These are phyloP conservation scores for Capronia coronata DNA, from an alignment of 2,329 filamentous ascomycete genomes.

Conservation along the genomic window DNA sequence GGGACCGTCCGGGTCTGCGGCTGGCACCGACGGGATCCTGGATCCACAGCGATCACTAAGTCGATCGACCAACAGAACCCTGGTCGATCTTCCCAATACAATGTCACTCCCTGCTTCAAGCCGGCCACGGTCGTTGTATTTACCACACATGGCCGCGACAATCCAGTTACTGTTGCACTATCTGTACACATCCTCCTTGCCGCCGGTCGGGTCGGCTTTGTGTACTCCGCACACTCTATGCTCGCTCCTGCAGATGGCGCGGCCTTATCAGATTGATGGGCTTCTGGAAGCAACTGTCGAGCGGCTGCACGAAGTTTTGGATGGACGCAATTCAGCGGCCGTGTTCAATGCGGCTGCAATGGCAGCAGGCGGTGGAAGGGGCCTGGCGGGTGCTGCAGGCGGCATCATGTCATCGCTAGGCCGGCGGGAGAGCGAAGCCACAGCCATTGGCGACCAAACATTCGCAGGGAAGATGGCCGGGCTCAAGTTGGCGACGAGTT, in stretches of 20 bases:
- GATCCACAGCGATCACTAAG: slow-evolving; percentile 26
- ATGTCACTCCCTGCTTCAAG: slow-evolving; percentile 51
- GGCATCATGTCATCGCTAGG: slow-evolving; percentile 41
- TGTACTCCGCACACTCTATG: slow-evolving; percentile 95
- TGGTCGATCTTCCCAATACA: slow-evolving; percentile 49
- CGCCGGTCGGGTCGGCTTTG: slow-evolving; percentile 65
- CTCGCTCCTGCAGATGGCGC: slow-evolving; percentile 84
- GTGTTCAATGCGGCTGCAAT: slow-evolving; percentile 98
- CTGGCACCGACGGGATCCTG: slow-evolving; percentile 12
- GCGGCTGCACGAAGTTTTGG: slow-evolving; percentile 77
- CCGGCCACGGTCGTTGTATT: slow-evolving; percentile 78
- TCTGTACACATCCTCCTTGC: slow-evolving; percentile 85
- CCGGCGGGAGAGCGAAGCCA: slow-evolving; percentile 28
- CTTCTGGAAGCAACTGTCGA: slow-evolving; percentile 89
- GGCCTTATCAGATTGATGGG: slow-evolving; percentile 88
- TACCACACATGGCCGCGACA: slow-evolving; percentile 86
- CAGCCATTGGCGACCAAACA: slow-evolving; percentile 15
- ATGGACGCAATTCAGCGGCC: slow-evolving; percentile 88
- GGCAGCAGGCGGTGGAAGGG: slow-evolving; percentile 87
- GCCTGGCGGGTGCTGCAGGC: slow-evolving; percentile 62
- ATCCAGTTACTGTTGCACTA: slow-evolving; percentile 86
- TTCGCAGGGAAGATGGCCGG: slow-evolving; percentile 10
- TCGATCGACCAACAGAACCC: slow-evolving; percentile 25
- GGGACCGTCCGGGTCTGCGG: slow-evolving; percentile 1
- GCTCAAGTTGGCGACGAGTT: slow-evolving; percentile 13